A percentile compares a stretch with the other conserved stretches of the same genome.
These are phyloP conservation scores for Pestalotiopsis sp. DNA, from an alignment of 2,329 filamentous ascomycete genomes.

Conservation along the genomic window DNA sequence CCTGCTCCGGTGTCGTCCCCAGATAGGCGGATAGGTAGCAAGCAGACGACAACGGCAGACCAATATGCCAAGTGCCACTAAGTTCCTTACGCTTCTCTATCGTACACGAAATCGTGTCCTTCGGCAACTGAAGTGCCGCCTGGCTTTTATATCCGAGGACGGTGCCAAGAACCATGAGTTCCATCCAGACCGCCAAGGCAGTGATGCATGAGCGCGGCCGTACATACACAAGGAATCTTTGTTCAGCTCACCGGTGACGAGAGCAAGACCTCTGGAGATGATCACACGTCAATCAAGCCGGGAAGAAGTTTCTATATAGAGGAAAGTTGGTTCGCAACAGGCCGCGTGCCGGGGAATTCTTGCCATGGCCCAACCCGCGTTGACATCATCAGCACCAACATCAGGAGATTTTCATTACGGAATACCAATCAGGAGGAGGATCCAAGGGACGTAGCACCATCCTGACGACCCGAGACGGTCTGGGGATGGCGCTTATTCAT, in stretches of 20 bases:
- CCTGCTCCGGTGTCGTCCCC: not conserved
- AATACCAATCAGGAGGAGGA: not conserved
- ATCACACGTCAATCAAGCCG: not conserved
- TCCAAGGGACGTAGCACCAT: not conserved
- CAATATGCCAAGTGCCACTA: no score
- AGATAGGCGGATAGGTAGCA: not conserved
- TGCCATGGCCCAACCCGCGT: not conserved
- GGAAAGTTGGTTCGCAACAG: not conserved
- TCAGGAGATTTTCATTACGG: not conserved
- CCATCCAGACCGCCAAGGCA: not conserved
- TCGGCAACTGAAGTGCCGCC: not conserved
- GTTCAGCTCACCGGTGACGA: no score
- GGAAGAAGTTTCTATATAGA: no score
- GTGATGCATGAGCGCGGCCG: no score
- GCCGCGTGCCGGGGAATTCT: not conserved
- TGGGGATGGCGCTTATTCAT: not conserved
- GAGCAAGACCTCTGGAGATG: not conserved
- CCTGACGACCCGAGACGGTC: not conserved
- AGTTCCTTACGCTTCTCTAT: not conserved
- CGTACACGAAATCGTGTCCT: not conserved
- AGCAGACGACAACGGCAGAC: not conserved
- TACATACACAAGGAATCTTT: no score
- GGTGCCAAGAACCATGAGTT: not conserved
- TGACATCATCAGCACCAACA: not conserved
- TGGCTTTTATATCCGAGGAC: not conserved